Base-by-base conservation (phyloP, 1,139 yeast genomes). In the Scheffersomyces lignicola region DNA sequence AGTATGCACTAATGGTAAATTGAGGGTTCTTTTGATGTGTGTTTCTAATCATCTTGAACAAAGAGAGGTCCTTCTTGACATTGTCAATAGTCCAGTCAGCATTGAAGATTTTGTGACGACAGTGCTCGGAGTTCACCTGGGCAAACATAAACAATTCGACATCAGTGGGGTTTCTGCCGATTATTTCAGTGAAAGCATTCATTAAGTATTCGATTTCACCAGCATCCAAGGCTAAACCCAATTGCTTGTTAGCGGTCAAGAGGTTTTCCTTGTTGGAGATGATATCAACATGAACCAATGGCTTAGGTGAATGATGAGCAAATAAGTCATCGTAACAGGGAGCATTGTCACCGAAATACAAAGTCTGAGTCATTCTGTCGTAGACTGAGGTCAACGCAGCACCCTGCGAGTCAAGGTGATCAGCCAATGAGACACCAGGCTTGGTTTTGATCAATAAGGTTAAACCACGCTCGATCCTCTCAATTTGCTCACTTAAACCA, bases 61-160 rank as follows among this genome's bases (percentile, higher is more conserved):
- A 71, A 9, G 96, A 75, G 51, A 75, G 58, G 34, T 84, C 83
- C 60, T 87, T 86, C 51, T 74, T 63, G 40, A 77, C 73, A 34
- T 88, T 90, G 60, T 94, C 97, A 47, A 94, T 87, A 43, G 88
- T 87, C 99, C 99, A 94, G 53, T 87, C 95, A 33, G 99, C 98
- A 55, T 94, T 94, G 75, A 94, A 94, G 47, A 94, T 92, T 68
- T 94, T 94, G 71, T 94, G 99, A 63, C 99, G 87, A 72, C 99
- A 94, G 67, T 94, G 99, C 67, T 94, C 99, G 14, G 97, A 89
- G 68, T 94, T 94, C 49, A 94, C 98, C 66, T 94, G 99, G 32
- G 98, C 98, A 70, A 94, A 94, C 97, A 94, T 94, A 65, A 94
- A 94, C 47, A 94, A 73, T 62, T 94, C 99, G 17, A 90, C 97